Base-by-base conservation (phyloP, 306 rosid genomes). In the Vicia faba region DNA sequence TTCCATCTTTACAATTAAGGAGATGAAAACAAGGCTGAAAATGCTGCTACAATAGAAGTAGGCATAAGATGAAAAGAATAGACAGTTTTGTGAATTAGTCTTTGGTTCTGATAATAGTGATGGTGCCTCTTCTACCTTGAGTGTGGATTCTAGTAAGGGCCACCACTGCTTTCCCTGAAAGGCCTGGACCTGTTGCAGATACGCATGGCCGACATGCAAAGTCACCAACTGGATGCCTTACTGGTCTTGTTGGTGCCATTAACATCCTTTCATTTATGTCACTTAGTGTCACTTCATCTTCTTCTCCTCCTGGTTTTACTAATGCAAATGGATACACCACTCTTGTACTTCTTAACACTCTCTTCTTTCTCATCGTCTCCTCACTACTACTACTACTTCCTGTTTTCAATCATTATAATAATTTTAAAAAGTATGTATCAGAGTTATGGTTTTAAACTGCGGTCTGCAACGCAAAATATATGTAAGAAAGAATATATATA, bases 201-300 rank as follows among this genome's bases (percentile, higher is more conserved):
- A 88, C 92, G 78, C 95, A 88, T 64, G 99, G 97, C 80, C 97
- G 91, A 75, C 96, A 90, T 2, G 97, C 99, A 54, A 86, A 95
- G 73, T 88, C 97, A 2, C 99, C 99, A 0, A 95, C 97, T 8
- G 97, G 97, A 50, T 90, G 99, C 80, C 84, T 85, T 28, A 90
- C 96, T 1, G 99, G 96, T 66, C 95, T 77, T 19, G 95, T 80
- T 11, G 99, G 99, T 1, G 89, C 78, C 99, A 90, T 95, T 55
- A 88, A 39, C 5, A 95, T 95, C 81, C 92, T 82, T 71, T 95
- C 89, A 69, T 95, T 95, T 43, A 95, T 95, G 79, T 95, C 99
- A 74, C 78, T 90, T 73, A 95, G 35, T n/a, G 99, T 95, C 79
- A 90, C 75, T 25, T 95, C 99, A 3, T 95, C 99, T 60, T 95